Base-by-base conservation (phyloP, 1,284 basidiomycete species). In the Tilletia caries region DNA sequence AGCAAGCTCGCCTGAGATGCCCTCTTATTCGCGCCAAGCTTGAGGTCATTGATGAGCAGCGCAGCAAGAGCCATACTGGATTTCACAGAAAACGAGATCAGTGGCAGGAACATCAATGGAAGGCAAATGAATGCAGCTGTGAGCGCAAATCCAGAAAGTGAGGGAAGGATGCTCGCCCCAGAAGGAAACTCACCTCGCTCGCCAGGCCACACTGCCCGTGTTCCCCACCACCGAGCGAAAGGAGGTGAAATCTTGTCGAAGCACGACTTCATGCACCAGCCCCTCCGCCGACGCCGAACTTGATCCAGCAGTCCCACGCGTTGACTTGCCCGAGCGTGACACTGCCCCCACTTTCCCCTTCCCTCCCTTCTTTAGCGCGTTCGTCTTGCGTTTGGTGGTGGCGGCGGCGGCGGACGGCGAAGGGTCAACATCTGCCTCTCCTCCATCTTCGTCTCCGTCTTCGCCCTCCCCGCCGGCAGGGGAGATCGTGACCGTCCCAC, bases 151-250 rank as follows among this genome's bases (percentile, higher is more conserved):
- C 58, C 10, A 50, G 25, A 50, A 27, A 6, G 5, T 27, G 29
- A n/a, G n/a, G n/a, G n/a, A n/a, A n/a, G n/a, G n/a, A n/a, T n/a
- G n/a, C n/a, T n/a, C n/a, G n/a, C n/a, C n/a, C n/a, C n/a, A n/a
- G n/a, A n/a, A n/a, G n/a, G n/a, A n/a, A n/a, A 34, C 58, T 37
- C 18, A 62, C 58, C 58, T 62, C 1, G 58, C 27, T 34, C 58
- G 58, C 58, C 58, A 62, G 23, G 58, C 58, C 29, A 62, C 58
- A 23, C 58, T 62, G 13, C 58, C 58, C 18, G 58, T 62, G 32
- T 62, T 62, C 20, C 58, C 58, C 58, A 29, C 58, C 4, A 62
- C 58, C 29, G 58, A 33, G 15, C 58, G 58, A 29, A 62, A 62
- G 29, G 58, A 33, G 15, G 58, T 62, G 58, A 33, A 34, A 15